phyloP scores from a whole-genome alignment of 768 basidiomycete species.

The Boletus fagicola region DNA sequence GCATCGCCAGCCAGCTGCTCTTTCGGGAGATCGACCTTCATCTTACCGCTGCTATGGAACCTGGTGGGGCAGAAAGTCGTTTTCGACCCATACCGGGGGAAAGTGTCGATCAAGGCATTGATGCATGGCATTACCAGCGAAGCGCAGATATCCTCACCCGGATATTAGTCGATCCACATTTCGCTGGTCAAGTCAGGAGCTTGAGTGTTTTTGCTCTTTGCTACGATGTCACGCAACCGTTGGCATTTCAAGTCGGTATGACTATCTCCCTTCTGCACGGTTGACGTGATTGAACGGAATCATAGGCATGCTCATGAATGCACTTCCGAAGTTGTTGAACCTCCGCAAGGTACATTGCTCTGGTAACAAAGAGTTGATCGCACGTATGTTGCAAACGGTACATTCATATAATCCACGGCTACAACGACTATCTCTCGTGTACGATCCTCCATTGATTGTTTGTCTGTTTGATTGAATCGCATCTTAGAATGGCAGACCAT shows the following conservation, averaged over 20 bases:
- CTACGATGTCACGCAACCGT: slow-evolving; percentile 45
- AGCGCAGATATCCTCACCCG: slow-evolving; percentile 70
- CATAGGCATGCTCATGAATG: slow-evolving; percentile 66
- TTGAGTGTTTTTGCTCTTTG: slow-evolving; percentile 57
- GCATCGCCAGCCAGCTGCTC: slow-evolving; percentile 64
- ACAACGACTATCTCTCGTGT: slow-evolving; percentile 57
- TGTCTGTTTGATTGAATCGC: not conserved
- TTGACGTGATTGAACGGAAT: not conserved
- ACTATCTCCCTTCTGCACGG: not conserved
- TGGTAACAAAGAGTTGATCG: slow-evolving; percentile 53
- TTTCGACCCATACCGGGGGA: slow-evolving; percentile 15
- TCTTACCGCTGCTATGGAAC: slow-evolving; percentile 43
- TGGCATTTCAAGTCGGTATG: slow-evolving; percentile 65
- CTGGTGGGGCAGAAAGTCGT: slow-evolving; percentile 14
- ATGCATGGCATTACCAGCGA: slow-evolving; percentile 52
- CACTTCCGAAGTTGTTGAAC: slow-evolving; percentile 59
- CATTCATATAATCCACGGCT: slow-evolving; percentile 52
- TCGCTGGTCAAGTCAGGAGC: slow-evolving; percentile 56
- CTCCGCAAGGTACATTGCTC: slow-evolving; percentile 60
- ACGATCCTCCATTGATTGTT: slow-evolving; percentile 12
- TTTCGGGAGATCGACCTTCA: slow-evolving; percentile 65
- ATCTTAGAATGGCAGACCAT: slow-evolving; percentile 36
- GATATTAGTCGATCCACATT: slow-evolving; percentile 57
- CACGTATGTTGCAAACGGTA: slow-evolving; percentile 51
- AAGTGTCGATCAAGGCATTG: slow-evolving; percentile 33